Percentiles rank a stretch among this genome's conserved stretches.
Conservation (phyloP, 495 filamentous ascomycete genomes). For the Letharia columbiana region DNA sequence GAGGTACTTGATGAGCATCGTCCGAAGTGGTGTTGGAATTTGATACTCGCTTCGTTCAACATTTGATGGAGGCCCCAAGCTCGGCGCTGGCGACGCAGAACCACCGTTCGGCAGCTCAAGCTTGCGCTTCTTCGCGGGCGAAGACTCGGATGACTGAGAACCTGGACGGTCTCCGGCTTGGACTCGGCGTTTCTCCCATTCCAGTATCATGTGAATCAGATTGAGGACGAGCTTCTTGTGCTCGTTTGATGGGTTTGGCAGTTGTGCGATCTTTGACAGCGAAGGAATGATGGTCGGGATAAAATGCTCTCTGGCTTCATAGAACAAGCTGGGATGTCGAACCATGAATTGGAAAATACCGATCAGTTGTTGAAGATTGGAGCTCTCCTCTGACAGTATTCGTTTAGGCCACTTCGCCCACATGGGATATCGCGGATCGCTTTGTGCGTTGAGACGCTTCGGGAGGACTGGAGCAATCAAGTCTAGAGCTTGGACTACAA, state of each 20-base stretch:
- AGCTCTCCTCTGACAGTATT: slow-evolving; percentile 90
- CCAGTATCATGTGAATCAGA: slow-evolving; percentile 79
- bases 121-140: slow-evolving; percentile 66
- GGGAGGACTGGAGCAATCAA: slow-evolving; percentile 87
- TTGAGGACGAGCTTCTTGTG: slow-evolving; percentile 86
- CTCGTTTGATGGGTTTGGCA: slow-evolving; percentile 81
- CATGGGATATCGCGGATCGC: slow-evolving; percentile 55
- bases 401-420: slow-evolving; percentile 90
- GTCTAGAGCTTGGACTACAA: slow-evolving; percentile 91
- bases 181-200: slow-evolving; percentile 81
- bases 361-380: slow-evolving; percentile 91
- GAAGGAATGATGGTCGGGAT: slow-evolving; percentile 80
- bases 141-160: slow-evolving; percentile 54
- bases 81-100: slow-evolving; percentile 36
- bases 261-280: slow-evolving; percentile 76
- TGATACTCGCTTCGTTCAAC: slow-evolving; percentile 58
- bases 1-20: slow-evolving; percentile 81
- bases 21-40: slow-evolving; percentile 55
- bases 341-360: slow-evolving; percentile 97
- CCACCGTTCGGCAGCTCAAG: slow-evolving; percentile 46
- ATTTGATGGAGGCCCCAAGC: slow-evolving; percentile 40
- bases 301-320: slow-evolving; percentile 87
- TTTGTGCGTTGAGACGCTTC: slow-evolving; percentile 43
- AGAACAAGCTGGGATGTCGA: slow-evolving; percentile 85
- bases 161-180: slow-evolving; percentile 39